A percentile compares a stretch with the other conserved stretches of the same genome.
These are phyloP conservation scores for Colletotrichum liriopes DNA, from an alignment of 2,329 filamentous ascomycete species.

Conservation along the genomic window DNA sequence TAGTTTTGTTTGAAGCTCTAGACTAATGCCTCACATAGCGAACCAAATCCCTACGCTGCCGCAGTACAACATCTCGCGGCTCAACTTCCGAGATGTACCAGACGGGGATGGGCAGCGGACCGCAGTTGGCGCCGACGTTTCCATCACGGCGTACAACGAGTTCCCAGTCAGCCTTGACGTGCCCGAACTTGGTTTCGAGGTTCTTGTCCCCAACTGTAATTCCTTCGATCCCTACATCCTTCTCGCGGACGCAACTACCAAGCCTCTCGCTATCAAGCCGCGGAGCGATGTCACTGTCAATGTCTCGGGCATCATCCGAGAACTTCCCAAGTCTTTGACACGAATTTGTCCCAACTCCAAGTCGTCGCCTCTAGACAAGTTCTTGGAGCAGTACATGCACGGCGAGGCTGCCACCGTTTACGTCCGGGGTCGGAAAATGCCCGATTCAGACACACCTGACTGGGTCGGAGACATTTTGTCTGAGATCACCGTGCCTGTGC, in stretches of 20 bases:
- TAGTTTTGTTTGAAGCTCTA: neutral
- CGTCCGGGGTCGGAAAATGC: conserved; percentile 82
- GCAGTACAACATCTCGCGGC: conserved; percentile 83
- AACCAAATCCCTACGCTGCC: conserved; percentile 84
- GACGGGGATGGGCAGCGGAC: conserved; percentile 63
- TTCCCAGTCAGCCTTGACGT: conserved; percentile 85
- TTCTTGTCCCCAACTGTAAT: conserved; percentile 87
- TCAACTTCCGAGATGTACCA: conserved; percentile 84
- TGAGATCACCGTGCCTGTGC: conserved; percentile 86
- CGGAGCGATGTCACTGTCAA: conserved; percentile 77
- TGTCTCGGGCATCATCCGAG: conserved; percentile 79
- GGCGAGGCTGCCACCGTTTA: conserved; percentile 86
- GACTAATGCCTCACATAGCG: conserved; percentile 61
- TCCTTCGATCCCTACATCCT: conserved; percentile 80
- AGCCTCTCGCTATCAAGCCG: conserved; percentile 77
- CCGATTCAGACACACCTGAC: conserved; percentile 77
- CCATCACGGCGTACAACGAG: conserved; percentile 79
- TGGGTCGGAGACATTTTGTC: conserved; percentile 89
- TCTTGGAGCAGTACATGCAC: conserved; percentile 86
- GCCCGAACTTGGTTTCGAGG: conserved; percentile 86
- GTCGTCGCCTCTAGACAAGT: conserved; percentile 86
- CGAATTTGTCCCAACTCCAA: conserved; percentile 81
- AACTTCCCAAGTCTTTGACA: conserved; percentile 82
- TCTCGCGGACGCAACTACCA: conserved; percentile 83
- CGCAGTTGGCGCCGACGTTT: conserved; percentile 86